Conservation (phyloP, 352 stramenopile species). For the Phytophthora europaea region DNA sequence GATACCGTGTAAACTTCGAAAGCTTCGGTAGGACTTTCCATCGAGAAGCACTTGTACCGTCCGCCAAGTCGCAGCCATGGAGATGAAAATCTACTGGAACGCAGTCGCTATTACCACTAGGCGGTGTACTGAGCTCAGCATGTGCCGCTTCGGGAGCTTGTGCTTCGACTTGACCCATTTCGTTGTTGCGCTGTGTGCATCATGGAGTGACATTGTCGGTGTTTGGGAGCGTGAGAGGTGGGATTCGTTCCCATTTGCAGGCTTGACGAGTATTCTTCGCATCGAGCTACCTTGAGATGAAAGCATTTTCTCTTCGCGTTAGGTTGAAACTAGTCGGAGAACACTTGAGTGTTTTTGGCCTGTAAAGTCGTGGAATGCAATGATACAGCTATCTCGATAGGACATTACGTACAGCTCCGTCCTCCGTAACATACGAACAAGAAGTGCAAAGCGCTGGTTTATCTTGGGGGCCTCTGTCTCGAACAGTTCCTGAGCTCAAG, state of each 20-base stretch:
- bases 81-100: slow-evolving; percentile 1
- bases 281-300: background rate
- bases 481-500: background rate
- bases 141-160: background rate
- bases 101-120: background rate
- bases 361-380: background rate
- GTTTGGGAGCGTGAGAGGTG: background rate
- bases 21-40: background rate
- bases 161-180: background rate
- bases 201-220: background rate
- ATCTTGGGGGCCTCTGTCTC: background rate
- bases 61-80: background rate
- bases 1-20: slow-evolving; percentile 1
- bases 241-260: background rate
- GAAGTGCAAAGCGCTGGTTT: background rate
- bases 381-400: background rate
- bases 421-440: background rate
- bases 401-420: background rate
- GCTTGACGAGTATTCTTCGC: background rate
- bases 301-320: background rate
- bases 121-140: background rate
- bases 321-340: background rate
- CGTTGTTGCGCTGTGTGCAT: background rate
- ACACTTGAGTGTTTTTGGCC: background rate
- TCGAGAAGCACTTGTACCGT: background rate